Conservation (phyloP, 306 rosid species). For the apple (Malus domestica) region ASM211411v1 NC_041803.1:53896501-53897000, state of each 20-base stretch:
- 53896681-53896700: slow-evolving; percentile 29
- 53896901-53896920: background rate
- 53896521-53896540: slow-evolving; percentile 56
- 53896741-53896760: slow-evolving; percentile 12
- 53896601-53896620: slow-evolving; percentile 96
- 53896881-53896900: background rate
- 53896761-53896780: slow-evolving; percentile 52
- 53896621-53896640: slow-evolving; percentile 98
- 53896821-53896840: slow-evolving; percentile 96
- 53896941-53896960: background rate
- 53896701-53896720: background rate
- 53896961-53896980: background rate
- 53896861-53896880: background rate
- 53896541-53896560: slow-evolving; percentile 97
- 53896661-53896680: slow-evolving; percentile 99
- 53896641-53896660: slow-evolving; percentile 98
- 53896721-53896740: slow-evolving; percentile 6
- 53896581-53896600: slow-evolving; percentile 94
- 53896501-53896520: slow-evolving; percentile 2
- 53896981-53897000: background rate
- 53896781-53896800: slow-evolving; percentile 95
- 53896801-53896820: slow-evolving; percentile 97
- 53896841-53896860: slow-evolving; percentile 26
- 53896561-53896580: slow-evolving; percentile 99
- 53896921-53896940: background rate